Conservation (phyloP, 495 filamentous ascomycete species). For the Symbiotaphrina buchneri region DNA sequence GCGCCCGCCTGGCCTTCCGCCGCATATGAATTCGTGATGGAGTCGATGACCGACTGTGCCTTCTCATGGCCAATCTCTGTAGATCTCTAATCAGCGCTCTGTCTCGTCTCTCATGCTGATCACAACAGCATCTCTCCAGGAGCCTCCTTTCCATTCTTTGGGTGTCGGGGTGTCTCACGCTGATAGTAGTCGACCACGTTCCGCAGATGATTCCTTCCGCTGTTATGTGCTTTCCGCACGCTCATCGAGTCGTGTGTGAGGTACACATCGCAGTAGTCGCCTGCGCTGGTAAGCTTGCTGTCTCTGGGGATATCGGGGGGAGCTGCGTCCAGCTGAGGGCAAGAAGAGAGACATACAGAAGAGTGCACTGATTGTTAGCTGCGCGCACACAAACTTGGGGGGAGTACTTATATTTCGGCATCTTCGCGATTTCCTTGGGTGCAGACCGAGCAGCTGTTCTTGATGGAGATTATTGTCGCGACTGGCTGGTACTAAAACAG, state of each 20-base stretch:
- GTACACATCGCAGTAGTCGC: slow-evolving; percentile 99
- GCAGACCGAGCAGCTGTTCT: no score
- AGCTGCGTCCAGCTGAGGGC: slow-evolving; percentile 3
- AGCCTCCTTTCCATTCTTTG: neutral
- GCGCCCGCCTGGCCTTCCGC: slow-evolving; percentile 72
- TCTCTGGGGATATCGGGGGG: slow-evolving; percentile 6
- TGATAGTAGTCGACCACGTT: slow-evolving; percentile 99
- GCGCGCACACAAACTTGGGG: slow-evolving; percentile 5
- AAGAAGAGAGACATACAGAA: slow-evolving; percentile 29
- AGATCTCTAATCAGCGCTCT: neutral
- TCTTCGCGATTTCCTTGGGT: no score
- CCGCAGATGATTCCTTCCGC: slow-evolving; percentile 82
- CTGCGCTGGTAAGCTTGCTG: slow-evolving; percentile 19
- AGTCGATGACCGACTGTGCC: slow-evolving; percentile 93
- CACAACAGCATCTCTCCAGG: slow-evolving; percentile 3
- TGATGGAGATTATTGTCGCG: no score
- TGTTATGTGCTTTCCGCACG: slow-evolving; percentile 96
- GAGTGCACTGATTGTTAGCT: slow-evolving; percentile 33
- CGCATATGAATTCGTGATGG: slow-evolving; percentile 83
- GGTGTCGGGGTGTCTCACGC: slow-evolving; percentile 28
- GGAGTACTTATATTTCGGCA: slow-evolving; percentile 59
- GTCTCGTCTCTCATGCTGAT: neutral
- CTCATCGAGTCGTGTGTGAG: slow-evolving; percentile 99
- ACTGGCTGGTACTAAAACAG: no score
- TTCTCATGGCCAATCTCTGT: slow-evolving; percentile 95